Percentiles rank a stretch among this genome's conserved stretches.
Evolutionary conservation across 352 stramenopile genomes (phyloP).

Genomic region (Pythium guiyangense): DNA sequence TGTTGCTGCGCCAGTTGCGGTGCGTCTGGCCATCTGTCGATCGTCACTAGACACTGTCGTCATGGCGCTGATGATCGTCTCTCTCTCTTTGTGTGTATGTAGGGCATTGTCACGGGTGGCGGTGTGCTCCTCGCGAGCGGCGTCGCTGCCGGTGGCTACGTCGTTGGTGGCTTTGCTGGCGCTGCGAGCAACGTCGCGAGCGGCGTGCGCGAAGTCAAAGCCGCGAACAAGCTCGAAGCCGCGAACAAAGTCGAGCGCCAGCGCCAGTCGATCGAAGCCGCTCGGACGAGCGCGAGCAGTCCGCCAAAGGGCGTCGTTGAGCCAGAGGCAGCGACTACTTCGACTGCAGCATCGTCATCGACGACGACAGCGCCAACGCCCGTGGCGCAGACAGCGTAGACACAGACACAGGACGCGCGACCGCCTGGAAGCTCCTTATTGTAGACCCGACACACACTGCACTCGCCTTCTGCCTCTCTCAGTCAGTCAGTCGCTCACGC

Average conservation of each 20-base stretch:
- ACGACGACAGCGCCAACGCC: background rate
- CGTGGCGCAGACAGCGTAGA: background rate
- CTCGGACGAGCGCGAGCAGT: background rate
- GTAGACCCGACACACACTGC: conserved; percentile 4
- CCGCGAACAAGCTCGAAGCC: conserved; percentile 59
- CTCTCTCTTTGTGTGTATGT: background rate
- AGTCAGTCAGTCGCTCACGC: background rate
- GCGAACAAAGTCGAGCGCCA: conserved; percentile 28
- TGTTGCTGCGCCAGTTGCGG: conserved; percentile 73
- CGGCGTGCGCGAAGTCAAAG: conserved; percentile 77
- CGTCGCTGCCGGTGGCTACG: conserved; percentile 68
- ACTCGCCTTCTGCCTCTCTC: background rate
- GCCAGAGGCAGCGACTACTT: background rate
- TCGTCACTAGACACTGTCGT: background rate
- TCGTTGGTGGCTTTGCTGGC: conserved; percentile 79
- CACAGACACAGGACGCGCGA: background rate
- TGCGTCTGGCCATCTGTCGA: conserved; percentile 18
- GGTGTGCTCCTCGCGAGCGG: conserved; percentile 72
- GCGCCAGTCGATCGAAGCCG: conserved; percentile 19
- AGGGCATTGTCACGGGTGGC: conserved; percentile 75
- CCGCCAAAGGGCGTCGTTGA: background rate
- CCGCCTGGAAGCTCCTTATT: conserved; percentile 10
- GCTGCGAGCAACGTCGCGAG: conserved; percentile 79
- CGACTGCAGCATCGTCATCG: background rate
- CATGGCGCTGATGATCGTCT: background rate